Base-by-base conservation (phyloP, 2,329 filamentous ascomycete genomes). In the Trichoderma simmonsii region DNA sequence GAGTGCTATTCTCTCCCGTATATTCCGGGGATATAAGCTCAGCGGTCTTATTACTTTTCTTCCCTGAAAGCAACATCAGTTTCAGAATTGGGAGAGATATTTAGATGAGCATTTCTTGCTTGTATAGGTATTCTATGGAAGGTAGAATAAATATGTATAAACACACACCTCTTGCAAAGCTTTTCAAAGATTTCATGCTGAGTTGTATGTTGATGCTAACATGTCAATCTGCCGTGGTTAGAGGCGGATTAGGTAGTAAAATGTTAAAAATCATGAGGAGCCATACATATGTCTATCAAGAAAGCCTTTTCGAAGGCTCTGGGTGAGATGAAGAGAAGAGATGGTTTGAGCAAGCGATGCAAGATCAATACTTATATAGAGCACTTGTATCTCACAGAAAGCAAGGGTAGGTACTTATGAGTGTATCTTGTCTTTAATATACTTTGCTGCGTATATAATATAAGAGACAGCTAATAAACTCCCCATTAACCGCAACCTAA, bases 121-220 rank as follows among this genome's bases (percentile, higher is more conserved):
- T 21, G 6, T 51, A 12, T 51, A 18, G 7, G 18, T 54, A 4
- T 5, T 1, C 14, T n/a, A 43, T 43, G 15, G 3, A 26, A n/a
- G n/a, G 9, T 8, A 43, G 18, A 18, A 34, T 21, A 54, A 24
- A 9, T 21, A 54, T 6, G 12, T 18, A 34, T 48, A 12, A 9
- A 6, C 0, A 57, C 54, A 6, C 24, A 65, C 62, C 62, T 65
- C 28, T 65, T 51, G 57, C 30, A 21, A 61, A 61, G 4, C n/a
- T 32, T 36, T 61, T 61, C n/a, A 54, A 65, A 12, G 14, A 21
- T 32, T 32, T 65, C 62, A 65, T 65, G 28, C 62, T 65, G 62
- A 54, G 62, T 54, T 65, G 43, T 12, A 51, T 34, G 14, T 12
- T 24, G n/a, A 18, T 34, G 21, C 28, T 51, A 18, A 21, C 21